phyloP scores from a whole-genome alignment of 2,329 filamentous ascomycete species.

The Penicillium sp. region DNA sequence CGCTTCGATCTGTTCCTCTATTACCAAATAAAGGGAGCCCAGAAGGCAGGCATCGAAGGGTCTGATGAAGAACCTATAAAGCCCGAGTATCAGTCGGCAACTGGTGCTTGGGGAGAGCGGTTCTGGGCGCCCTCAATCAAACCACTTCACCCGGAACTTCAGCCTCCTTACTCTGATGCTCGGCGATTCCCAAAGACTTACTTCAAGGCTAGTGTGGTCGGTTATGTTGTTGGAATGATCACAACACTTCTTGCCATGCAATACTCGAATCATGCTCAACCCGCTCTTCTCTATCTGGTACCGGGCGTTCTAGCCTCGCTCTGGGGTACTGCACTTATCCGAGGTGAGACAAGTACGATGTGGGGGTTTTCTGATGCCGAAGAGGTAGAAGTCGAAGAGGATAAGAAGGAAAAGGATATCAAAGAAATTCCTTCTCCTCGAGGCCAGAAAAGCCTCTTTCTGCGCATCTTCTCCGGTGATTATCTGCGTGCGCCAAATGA shows the following conservation, averaged over 20 bases:
- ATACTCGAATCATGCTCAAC: conserved; percentile 77
- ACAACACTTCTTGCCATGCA: conserved; percentile 74
- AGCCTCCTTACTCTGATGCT: conserved; percentile 39
- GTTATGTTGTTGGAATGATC: conserved; percentile 77
- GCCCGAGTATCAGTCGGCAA: conserved; percentile 53
- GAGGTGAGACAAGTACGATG: conserved; percentile 72
- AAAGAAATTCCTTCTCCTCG: conserved; percentile 31
- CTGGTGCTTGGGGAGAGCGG: conserved; percentile 76
- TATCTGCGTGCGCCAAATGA: conserved; percentile 5
- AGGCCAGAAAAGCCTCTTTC: conserved; percentile 24
- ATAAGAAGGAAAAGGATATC: conserved; percentile 42
- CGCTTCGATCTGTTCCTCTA: conserved; percentile 87
- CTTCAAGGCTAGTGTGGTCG: conserved; percentile 72
- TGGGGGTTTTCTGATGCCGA: conserved; percentile 75
- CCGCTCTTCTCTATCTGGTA: conserved; percentile 87
- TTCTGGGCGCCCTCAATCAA: conserved; percentile 64
- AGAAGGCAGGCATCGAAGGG: conserved; percentile 28
- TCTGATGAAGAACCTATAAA: conserved; percentile 25
- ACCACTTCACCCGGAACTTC: conserved; percentile 29
- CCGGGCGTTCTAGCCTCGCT: conserved; percentile 74
- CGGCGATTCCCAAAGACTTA: conserved; percentile 75
- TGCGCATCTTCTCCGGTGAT: conserved; percentile 30
- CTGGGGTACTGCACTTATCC: conserved; percentile 69
- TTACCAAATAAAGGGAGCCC: conserved; percentile 67
- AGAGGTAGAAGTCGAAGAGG: conserved; percentile 43